Percentiles rank a stretch among this genome's conserved stretches.
Evolutionary conservation across 1,284 basidiomycete species (phyloP).

Genomic region (Peniophora sp.): DNA sequence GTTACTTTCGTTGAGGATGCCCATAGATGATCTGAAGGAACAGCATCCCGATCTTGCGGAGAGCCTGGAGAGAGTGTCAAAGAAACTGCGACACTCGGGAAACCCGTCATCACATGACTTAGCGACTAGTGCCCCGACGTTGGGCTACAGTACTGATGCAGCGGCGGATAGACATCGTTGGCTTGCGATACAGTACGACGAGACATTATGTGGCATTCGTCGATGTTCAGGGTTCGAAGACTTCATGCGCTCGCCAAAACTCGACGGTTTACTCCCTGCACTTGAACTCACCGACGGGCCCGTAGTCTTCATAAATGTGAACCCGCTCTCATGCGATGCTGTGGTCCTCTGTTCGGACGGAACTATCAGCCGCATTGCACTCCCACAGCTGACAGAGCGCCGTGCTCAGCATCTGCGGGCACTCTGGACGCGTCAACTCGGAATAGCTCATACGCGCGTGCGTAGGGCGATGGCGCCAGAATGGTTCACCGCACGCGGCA

Average conservation of each 20-base stretch:
- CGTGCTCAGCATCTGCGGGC: neutral
- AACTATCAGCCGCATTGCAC: neutral
- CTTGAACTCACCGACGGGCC: neutral
- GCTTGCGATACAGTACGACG: constrained; percentile 1
- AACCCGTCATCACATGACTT: neutral
- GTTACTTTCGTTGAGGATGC: neutral
- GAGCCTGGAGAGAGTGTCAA: neutral
- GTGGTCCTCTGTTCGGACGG: neutral
- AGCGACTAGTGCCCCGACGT: too few species aligned
- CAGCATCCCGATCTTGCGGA: neutral
- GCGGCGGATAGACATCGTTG: neutral
- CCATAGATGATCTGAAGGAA: neutral
- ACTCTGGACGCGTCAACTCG: neutral
- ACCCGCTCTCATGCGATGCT: neutral
- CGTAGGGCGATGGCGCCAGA: too few species aligned
- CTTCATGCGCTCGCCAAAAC: constrained; percentile 4
- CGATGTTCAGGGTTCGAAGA: constrained; percentile 2
- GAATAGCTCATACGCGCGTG: neutral
- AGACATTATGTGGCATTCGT: constrained; percentile 2
- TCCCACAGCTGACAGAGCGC: neutral
- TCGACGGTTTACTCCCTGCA: neutral
- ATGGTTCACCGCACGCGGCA: neutral
- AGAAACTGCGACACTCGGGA: neutral
- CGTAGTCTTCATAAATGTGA: neutral
- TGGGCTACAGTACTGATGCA: neutral